Conservation (phyloP, 106 monocot genomes). For the Acanthochlamys bracteata region DNA sequence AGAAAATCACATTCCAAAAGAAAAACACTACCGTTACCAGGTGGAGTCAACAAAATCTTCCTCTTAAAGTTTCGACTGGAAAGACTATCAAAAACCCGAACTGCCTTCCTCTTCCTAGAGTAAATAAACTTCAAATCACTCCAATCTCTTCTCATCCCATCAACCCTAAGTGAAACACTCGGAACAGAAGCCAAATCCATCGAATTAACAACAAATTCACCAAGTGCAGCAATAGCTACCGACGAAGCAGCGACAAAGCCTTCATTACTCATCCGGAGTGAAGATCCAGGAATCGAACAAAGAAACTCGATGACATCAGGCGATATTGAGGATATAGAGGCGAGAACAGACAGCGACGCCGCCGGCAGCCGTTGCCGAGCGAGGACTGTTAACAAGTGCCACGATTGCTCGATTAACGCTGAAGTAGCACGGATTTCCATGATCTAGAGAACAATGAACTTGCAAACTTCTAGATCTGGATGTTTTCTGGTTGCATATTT, state of each 20-base stretch:
- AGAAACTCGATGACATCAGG: constrained; percentile 38
- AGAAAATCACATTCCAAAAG: too few relatives aligned
- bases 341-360: constrained; percentile 28
- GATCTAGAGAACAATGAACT: too few relatives aligned
- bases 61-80: constrained; percentile 22
- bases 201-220: constrained; percentile 15
- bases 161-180: constrained; percentile 10
- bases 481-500: background rate
- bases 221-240: constrained; percentile 15
- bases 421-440: background rate
- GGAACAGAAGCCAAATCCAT: constrained; percentile 6
- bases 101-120: constrained; percentile 45
- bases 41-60: constrained; percentile 17
- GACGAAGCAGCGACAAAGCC: constrained; percentile 33
- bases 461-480: constrained; percentile 8
- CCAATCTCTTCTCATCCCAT: constrained; percentile 16
- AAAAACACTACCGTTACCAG: too few relatives aligned
- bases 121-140: constrained; percentile 9
- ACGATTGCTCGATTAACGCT: constrained; percentile 40
- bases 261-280: constrained; percentile 22
- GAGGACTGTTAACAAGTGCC: constrained; percentile 60
- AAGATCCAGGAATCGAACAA: constrained; percentile 57
- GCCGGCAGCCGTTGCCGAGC: constrained; percentile 40
- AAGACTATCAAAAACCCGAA: constrained; percentile 1
- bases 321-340: constrained; percentile 12